phyloP scores from a whole-genome alignment of 495 filamentous ascomycete genomes.

The Talaromyces stipitatus region DNA sequence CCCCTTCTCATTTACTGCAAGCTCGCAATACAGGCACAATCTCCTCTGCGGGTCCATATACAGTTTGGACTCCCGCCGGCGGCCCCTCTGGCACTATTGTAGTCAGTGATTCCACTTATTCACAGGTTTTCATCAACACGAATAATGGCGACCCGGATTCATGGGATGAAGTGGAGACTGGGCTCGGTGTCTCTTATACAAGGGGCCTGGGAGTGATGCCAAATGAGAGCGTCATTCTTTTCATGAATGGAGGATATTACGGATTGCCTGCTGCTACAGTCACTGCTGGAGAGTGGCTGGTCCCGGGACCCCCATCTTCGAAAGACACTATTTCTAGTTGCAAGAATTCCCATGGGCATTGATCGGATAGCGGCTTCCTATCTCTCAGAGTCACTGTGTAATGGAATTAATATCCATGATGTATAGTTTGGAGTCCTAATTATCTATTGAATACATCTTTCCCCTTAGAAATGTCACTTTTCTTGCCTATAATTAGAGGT shows the following conservation, averaged over 20 bases:
- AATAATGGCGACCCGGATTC: neutral
- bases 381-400: too few species aligned
- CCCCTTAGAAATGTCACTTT: too few species aligned
- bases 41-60: neutral
- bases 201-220: slow-evolving; percentile 1
- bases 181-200: slow-evolving; percentile 1
- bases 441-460: too few species aligned
- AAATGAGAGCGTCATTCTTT: neutral
- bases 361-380: too few species aligned
- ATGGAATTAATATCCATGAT: too few species aligned
- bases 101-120: neutral
- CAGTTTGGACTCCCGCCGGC: neutral
- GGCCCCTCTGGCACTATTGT: neutral
- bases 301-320: neutral
- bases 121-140: slow-evolving; percentile 1
- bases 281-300: neutral
- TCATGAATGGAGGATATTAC: neutral
- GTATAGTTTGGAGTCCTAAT: too few species aligned
- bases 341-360: neutral
- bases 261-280: neutral
- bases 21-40: neutral
- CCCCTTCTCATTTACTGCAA: slow-evolving; percentile 22
- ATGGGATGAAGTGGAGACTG: neutral
- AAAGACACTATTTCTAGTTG: neutral
- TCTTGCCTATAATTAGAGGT: too few species aligned